These are phyloP conservation scores for Pseudopithomyces chartarum DNA, from an alignment of 2,329 filamentous ascomycete species.

Conservation along the genomic window DNA sequence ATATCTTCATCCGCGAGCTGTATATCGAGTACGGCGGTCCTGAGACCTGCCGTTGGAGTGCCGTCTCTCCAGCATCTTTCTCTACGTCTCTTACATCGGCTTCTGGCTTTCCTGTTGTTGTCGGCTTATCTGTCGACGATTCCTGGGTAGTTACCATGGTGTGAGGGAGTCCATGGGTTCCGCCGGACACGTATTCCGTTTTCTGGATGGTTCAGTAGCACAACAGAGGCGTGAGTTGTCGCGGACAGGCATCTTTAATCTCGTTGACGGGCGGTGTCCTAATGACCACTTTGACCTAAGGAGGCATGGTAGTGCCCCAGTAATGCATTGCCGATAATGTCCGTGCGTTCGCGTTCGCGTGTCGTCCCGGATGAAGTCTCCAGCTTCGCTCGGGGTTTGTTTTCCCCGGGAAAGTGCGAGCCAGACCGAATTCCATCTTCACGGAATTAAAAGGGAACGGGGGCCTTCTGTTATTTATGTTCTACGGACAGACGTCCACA, in stretches of 20 bases:
- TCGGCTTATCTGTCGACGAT: not conserved
- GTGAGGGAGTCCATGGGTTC: not conserved
- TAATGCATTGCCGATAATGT: constrained; percentile 1
- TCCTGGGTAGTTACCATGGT: not conserved
- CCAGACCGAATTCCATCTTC: too few relatives aligned
- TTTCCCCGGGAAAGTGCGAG: not conserved
- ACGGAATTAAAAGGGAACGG: not conserved
- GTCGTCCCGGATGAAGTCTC: not conserved
- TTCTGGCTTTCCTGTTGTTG: not conserved
- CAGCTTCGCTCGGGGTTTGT: not conserved
- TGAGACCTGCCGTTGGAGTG: constrained; percentile 26
- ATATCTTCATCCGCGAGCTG: constrained; percentile 47
- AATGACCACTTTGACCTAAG: constrained; percentile 4
- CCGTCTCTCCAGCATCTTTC: constrained; percentile 12
- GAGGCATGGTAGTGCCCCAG: not conserved
- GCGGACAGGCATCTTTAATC: not conserved
- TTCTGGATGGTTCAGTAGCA: not conserved
- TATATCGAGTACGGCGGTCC: constrained; percentile 39
- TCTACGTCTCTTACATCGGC: constrained; percentile 19
- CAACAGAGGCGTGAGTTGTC: not conserved
- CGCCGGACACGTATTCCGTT: not conserved
- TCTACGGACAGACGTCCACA: not conserved
- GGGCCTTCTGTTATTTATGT: too few relatives aligned
- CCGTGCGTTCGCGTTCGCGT: not conserved
- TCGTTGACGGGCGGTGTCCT: not conserved